Conservation (phyloP, 2,329 filamentous ascomycete species). For the Calonectria montana region DNA sequence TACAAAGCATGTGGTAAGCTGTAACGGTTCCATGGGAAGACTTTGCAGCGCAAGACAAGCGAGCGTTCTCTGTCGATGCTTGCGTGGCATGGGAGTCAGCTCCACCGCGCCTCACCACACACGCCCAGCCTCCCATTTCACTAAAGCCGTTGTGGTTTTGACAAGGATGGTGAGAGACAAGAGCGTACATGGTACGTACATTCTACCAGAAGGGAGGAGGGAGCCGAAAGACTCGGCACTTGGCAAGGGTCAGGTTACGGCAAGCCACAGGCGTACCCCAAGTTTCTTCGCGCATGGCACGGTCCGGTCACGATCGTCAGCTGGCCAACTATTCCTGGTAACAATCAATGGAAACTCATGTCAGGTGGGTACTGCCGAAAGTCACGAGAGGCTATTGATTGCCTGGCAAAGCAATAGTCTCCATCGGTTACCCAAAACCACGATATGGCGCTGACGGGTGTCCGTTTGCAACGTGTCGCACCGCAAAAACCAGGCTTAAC, state of each 20-base stretch:
- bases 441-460: constrained; percentile 2
- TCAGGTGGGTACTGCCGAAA: constrained; percentile 9
- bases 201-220: neutral
- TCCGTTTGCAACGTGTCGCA: constrained; percentile 20
- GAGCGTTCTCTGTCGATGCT: constrained; percentile 13
- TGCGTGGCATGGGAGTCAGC: constrained; percentile 12
- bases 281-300: constrained; percentile 16
- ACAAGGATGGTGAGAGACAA: neutral
- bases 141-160: neutral
- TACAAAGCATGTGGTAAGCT: constrained; percentile 9
- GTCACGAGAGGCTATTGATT: constrained; percentile 3
- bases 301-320: constrained; percentile 30
- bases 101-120: constrained; percentile 12
- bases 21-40: neutral
- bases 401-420: constrained; percentile 2
- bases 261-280: constrained; percentile 18
- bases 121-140: constrained; percentile 15
- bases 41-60: constrained; percentile 9
- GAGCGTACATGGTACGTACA: neutral
- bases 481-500: constrained; percentile 2
- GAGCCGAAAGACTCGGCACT: constrained; percentile 5
- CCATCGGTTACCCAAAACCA: neutral
- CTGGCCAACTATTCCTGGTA: constrained; percentile 4
- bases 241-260: constrained; percentile 27
- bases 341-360: constrained; percentile 8